Evolutionary conservation across 352 stramenopile species (phyloP), one percentile per base, ranked within the genome.

Genomic region (Globisporangium nodosum): DNA sequence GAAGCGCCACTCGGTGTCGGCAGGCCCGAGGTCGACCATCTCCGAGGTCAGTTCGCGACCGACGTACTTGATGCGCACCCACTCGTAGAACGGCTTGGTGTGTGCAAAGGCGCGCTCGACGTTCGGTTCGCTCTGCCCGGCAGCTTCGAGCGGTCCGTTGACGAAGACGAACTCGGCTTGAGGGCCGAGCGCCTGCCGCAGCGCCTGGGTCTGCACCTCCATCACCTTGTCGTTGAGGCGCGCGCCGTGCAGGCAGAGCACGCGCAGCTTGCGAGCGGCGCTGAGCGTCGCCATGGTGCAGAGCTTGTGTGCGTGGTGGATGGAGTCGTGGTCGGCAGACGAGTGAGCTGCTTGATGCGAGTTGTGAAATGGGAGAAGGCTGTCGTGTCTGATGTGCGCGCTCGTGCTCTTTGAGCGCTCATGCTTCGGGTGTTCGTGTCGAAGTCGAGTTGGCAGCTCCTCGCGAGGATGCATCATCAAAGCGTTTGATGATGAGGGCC

Each of bases 201-300:
- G 55, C 0, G 76, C 76, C 15, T 71, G 74, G 6, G 67, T 80
- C 64, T 93, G 84, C 58, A 71, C 74, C 58, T 81, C 56, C 81
- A 93, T 91, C 46, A 93, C 76, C 57, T 82, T 74, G 40, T 50
- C 43, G 50, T 93, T 93, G 5, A 79, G 90, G 42, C 81, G 83
- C 59, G 81, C 81, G 47, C 83, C 83, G 49, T 91, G 84, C 5
- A 92, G 70, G 56, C 80, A 92, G 40, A 92, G 69, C 51, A 90
- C 74, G 52, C 82, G 80, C 15, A 92, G 60, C 61, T 73, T 65
- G 54, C 63, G 35, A 27, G 13, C 3, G 27, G 40, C 18, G 37
- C 30, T 13, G 37, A 43, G 31, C 43, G 60, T 58, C 39, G 45
- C 40, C 58, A 64, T 64, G 13, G 21, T 21, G 45, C 33, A 13